Evolutionary conservation across 129 eudicot genomes (phyloP), one percentile per base, ranked within the genome.

Genomic region (Heracleum sosnowskyi): DNA sequence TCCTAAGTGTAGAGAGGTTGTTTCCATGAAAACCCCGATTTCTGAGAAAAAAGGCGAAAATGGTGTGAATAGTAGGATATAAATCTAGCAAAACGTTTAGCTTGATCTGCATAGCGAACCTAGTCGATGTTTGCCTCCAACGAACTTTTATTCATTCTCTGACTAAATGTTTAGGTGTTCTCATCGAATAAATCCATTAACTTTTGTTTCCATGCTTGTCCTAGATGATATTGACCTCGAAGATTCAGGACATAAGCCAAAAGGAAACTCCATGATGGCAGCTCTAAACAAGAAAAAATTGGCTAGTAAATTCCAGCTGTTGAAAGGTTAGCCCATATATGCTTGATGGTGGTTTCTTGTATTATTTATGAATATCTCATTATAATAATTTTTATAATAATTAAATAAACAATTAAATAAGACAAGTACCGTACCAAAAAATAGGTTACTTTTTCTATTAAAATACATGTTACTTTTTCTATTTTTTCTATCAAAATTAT

Each of bases 221-320:
- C 73, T 36, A 96, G 99, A 96, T 84, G 99, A 92, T 79, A 90
- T 96, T 34, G 95, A 96, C 78, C 80, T 92, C n/a, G 97, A 89
- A 24, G 93, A 92, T 78, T 86, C 85, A 46, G 86, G 79, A 75
- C 96, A 86, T 81, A 95, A 90, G 80, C 89, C 92, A 16, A 92
- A 89, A 82, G 99, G 99, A 68, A 76, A 87, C 79, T 81, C 87
- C 72, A 79, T 90, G 87, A 86, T 90, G 85, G 86, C 86, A 69
- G 87, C 86, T 66, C 70, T 92, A 66, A 92, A 89, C 83, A 92
- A 86, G 66, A 88, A 92, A 86, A 96, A 96, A 76, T 79, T 96
- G 34, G 78, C 93, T 9, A 90, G 89, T 85, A 95, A 74, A 88
- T 90, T 96, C 78, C 91, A 92, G 22, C 86, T 96, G 39, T 77